Evolutionary conservation across 768 basidiomycete genomes (phyloP), one percentile per base, ranked within the genome.

Genomic region (button mushroom (Agaricus bisporus)): DNA sequence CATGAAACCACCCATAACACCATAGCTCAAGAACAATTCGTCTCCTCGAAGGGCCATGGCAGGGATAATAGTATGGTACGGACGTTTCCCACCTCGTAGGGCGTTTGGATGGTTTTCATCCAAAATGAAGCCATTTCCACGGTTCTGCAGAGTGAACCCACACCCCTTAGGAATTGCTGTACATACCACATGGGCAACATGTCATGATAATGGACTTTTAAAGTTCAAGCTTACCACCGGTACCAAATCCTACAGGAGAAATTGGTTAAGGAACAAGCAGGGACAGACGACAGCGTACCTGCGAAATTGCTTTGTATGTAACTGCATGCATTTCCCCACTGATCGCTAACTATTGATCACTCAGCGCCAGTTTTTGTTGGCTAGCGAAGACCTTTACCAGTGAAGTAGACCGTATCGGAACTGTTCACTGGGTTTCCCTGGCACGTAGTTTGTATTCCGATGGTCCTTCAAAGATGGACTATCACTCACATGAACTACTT

Each of bases 61-160:
- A 11, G 95, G 95, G 57, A 95, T 95, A 60, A 97, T 97, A 2
- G 94, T 98, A 63, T 97, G 94, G 67, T 95, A 81, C 22, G 78
- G 78, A 8, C 94, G 79, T 71, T 98, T 98, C 4, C 87, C 83
- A 15, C 86, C 85, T 85, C 86, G 48, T 49, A 98, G 71, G 28
- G 77, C 80, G 63, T 99, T 98, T 1, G 92, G 88, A 64, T 98
- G 95, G 1, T 81, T 82, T 53, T 90, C 80, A 49, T 78, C 75
- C 20, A 98, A 73, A 6, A 82, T 74, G 66, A 99, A 99, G 5
- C 88, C 86, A 10, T 83, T 75, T 1, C 97, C 97, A 52, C 97
- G 80, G 68, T 97, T 97, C 69, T 99, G 97, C 12, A 99, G 77
- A 0, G 94, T 97, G 67, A 99, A 99, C 0, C 97, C 97, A 61